Conservation (phyloP, 257 asterid genomes). For the Ajuga chamaepitys region DNA sequence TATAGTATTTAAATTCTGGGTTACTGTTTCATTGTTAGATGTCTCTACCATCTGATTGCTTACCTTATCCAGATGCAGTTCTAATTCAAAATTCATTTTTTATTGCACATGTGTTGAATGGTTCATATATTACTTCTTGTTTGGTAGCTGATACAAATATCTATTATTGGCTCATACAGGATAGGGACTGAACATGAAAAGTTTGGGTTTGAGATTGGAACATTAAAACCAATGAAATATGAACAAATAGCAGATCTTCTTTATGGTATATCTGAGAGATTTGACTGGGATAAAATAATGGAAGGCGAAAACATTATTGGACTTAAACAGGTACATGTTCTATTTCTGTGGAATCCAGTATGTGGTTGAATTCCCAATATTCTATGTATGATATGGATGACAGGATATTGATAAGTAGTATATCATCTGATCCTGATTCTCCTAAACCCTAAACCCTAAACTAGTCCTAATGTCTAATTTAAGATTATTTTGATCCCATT, state of each 20-base stretch:
- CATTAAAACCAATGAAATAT: slow-evolving; percentile 79
- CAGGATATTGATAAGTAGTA: neutral
- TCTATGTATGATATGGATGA: neutral
- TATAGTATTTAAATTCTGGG: neutral
- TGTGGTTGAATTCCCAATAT: neutral
- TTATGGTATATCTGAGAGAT: slow-evolving; percentile 82
- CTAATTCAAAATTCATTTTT: neutral
- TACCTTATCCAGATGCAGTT: neutral
- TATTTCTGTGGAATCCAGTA: neutral
- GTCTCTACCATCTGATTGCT: neutral
- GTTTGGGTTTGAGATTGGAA: slow-evolving; percentile 80
- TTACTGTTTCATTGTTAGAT: neutral
- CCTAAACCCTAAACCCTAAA: neutral
- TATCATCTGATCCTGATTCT: neutral
- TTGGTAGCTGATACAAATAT: slow-evolving; percentile 2
- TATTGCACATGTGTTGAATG: neutral
- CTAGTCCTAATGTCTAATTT: neutral
- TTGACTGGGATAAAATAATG: slow-evolving; percentile 97
- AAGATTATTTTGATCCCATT: neutral
- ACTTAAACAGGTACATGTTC: slow-evolving; percentile 64
- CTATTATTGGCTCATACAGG: slow-evolving; percentile 36
- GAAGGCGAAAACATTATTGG: slow-evolving; percentile 90
- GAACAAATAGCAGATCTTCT: slow-evolving; percentile 88
- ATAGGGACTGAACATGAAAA: slow-evolving; percentile 99
- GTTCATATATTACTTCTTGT: neutral